phyloP scores from a whole-genome alignment of 2,329 filamentous ascomycete species.

The Ilyonectria mors-panacis region DNA sequence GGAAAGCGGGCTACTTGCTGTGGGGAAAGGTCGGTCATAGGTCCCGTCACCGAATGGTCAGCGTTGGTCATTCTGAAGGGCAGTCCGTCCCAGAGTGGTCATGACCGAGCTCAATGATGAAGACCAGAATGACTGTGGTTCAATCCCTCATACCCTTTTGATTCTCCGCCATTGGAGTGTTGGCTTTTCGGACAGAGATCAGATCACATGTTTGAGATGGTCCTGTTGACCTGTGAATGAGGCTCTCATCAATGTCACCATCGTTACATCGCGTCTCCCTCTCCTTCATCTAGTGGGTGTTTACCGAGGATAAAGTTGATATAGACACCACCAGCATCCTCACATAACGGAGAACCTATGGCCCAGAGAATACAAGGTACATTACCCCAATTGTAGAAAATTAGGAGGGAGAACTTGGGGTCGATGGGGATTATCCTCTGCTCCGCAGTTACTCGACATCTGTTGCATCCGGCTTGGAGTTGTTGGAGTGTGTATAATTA shows the following conservation, averaged over 20 bases:
- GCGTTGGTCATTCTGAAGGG: conserved; percentile 5
- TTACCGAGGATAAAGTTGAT: conserved; percentile 15
- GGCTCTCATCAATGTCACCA: background rate
- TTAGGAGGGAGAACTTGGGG: background rate
- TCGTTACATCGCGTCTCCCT: conserved; percentile 1
- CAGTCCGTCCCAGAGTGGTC: background rate
- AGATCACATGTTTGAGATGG: background rate
- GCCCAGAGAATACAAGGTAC: background rate
- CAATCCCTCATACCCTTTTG: background rate
- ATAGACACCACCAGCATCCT: background rate
- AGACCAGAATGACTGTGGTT: background rate
- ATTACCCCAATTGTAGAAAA: conserved; percentile 1
- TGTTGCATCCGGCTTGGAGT: background rate
- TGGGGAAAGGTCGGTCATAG: conserved; percentile 25
- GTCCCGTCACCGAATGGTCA: conserved; percentile 7
- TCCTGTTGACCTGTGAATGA: background rate
- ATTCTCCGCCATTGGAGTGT: background rate
- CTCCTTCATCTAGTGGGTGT: background rate
- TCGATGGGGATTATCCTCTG: background rate
- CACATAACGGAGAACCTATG: background rate
- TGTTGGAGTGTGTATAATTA: background rate
- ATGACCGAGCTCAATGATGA: background rate
- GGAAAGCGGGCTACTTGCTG: conserved; percentile 25
- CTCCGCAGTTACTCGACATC: background rate
- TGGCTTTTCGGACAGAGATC: background rate